Base-by-base conservation (phyloP, 164 flowering plant genomes). In the Nymphaea colorata region DNA sequence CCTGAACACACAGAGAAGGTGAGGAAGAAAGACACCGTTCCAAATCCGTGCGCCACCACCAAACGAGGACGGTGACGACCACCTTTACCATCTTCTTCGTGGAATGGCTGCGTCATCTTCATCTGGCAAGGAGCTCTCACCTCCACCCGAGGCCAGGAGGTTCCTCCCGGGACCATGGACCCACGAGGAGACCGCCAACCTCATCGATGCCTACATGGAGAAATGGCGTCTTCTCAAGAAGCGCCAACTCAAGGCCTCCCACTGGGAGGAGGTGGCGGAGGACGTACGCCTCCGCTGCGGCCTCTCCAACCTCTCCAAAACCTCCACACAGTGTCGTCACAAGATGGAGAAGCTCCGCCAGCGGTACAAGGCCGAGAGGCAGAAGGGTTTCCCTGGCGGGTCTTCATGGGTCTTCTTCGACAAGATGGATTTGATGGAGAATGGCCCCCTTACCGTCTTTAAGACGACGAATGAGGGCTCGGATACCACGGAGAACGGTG, bases 321-420 rank as follows among this genome's bases (percentile, higher is more conserved):
- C 93, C 12, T 72, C 90, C 36, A 79, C 82, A 7, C 90, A 87
- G 83, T 87, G 93, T 77, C 88, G 93, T 44, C 90, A 87, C 76
- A 87, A 87, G 82, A 82, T 87, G 71, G 93, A 87, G 83, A 87
- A 87, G 80, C 84, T 87, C 55, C 79, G 93, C 36, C 81, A 83
- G 68, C 80, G 90, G 47, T 86, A 83, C 72, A 82, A 88, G 8
- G 69, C 84, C 6, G 93, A 87, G 81, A 78, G 75, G 68, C 66
- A 87, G 82, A 66, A 61, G 42, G n/a, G 42, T 17, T 51, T 8
- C 57, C 59, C 59, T 55, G 59, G 16, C 16, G 10, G 16, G 10
- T 61, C 64, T 12, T 61, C 64, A 5, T 61, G 64, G 64, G 41
- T 41, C 8, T 61, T 10, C 64, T 61, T 61, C n/a, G 16, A 8